phyloP scores from a whole-genome alignment of 2,329 filamentous ascomycete species.

The Pseudogymnoascus sp. region DNA sequence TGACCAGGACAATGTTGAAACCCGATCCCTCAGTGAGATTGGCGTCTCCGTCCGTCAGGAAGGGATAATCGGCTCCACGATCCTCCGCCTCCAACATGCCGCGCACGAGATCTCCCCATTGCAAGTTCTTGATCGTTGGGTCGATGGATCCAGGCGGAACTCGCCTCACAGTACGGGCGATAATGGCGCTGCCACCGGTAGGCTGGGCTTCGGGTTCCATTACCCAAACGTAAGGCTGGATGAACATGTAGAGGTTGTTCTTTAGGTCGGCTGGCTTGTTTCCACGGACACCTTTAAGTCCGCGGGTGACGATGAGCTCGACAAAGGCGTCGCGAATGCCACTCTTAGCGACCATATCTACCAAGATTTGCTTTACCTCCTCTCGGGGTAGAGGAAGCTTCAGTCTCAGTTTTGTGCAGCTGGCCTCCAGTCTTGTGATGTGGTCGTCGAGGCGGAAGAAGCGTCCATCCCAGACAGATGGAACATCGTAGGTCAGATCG shows the following conservation, averaged over 20 bases:
- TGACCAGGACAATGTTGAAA: constrained; percentile 44
- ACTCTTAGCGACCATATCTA: constrained; percentile 41
- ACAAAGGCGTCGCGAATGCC: constrained; percentile 46
- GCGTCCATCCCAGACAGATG: constrained; percentile 45
- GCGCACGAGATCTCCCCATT: constrained; percentile 45
- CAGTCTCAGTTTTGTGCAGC: constrained; percentile 42
- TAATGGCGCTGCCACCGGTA: constrained; percentile 37
- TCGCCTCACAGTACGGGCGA: constrained; percentile 41
- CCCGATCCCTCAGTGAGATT: constrained; percentile 46
- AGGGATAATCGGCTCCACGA: constrained; percentile 42
- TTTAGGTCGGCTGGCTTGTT: constrained; percentile 30
- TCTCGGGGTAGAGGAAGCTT: constrained; percentile 37
- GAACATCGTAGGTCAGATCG: constrained; percentile 48
- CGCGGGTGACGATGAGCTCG: constrained; percentile 46
- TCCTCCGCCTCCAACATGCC: constrained; percentile 43
- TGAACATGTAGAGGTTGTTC: constrained; percentile 43
- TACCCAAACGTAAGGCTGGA: constrained; percentile 45
- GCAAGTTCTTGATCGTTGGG: constrained; percentile 46
- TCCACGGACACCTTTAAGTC: constrained; percentile 38
- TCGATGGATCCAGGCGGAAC: constrained; percentile 42
- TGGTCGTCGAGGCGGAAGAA: constrained; percentile 49
- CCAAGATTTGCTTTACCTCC: constrained; percentile 35
- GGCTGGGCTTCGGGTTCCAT: constrained; percentile 42
- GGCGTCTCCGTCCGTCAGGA: constrained; percentile 44
- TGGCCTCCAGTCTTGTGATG: constrained; percentile 38